Base-by-base conservation (phyloP, 495 filamentous ascomycete species). In the Massariosphaeria phaeospora region DNA sequence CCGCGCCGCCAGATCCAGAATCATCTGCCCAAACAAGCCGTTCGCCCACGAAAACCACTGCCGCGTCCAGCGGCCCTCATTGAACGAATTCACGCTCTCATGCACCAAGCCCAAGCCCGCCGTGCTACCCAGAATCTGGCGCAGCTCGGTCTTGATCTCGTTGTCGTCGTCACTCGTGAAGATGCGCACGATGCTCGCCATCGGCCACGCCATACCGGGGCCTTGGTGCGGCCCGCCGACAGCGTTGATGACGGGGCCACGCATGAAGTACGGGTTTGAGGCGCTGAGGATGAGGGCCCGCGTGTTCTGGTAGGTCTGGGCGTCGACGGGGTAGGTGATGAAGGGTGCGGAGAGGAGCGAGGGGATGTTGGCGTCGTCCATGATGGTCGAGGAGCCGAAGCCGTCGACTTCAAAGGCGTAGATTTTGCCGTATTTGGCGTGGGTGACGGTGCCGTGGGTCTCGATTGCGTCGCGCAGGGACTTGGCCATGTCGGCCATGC, bases 21-120 rank as follows among this genome's bases (percentile, higher is more conserved):
- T 75, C 75, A 82, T 77, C 66, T 83, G 76, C 15, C 82, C 82
- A 66, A 85, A 84, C 43, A 86, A 68, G 11, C 82, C 81, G 63
- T 86, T 85, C n/a, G 80, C 82, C 83, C 83, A 85, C 1, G 77
- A 79, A 58, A 85, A 84, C 81, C 82, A 85, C 61, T 79, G 76
- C 62, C 82, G 70, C 9, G 81, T 80, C 79, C 80, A 85, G 23
- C 72, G 57, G 1, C 41, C 67, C 30, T 60, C 65, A 55, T 82
- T 69, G 35, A 71, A 79, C 7, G 67, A 72, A 63, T 79, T 76
- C 53, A 83, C 70, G 42, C 79, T 82, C 69, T 83, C 80, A 56
- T 84, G 81, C 10, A 84, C 76, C 57, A 84, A 54, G 7, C 81
- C 81, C 11, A 76, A 64, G n/a, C 78, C 74, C 57, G 73, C 77